A percentile compares a stretch with the other conserved stretches of the same genome.
These are phyloP conservation scores for Fusarium sp. DNA, from an alignment of 2,329 filamentous ascomycete genomes.

Conservation along the genomic window DNA sequence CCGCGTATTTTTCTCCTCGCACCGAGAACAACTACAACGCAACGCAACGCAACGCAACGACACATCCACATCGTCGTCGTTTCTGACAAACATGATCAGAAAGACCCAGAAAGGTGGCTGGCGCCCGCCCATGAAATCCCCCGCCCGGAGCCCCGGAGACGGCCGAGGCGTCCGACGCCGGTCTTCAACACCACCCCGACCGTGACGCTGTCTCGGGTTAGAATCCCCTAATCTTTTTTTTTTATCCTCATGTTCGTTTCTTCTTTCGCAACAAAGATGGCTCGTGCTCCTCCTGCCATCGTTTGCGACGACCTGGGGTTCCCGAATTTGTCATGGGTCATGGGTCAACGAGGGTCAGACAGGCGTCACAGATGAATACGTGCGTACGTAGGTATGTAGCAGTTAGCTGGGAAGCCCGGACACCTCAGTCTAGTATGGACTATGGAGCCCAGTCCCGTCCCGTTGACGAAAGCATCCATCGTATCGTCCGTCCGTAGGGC, in stretches of 20 bases:
- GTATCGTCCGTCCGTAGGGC: neutral
- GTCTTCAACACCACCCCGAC: constrained; percentile 32
- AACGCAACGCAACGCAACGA: too few species aligned
- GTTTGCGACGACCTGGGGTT: neutral
- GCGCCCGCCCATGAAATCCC: neutral
- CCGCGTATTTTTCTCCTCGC: neutral
- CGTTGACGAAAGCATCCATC: neutral
- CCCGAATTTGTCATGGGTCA: constrained; percentile 6
- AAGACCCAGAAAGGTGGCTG: neutral
- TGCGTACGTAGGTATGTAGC: constrained; percentile 5
- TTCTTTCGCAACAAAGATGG: neutral
- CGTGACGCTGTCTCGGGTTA: constrained; percentile 40
- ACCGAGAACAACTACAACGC: too few species aligned
- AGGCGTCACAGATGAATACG: constrained; percentile 20
- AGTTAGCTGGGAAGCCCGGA: neutral
- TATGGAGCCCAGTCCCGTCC: neutral
- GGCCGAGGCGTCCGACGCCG: constrained; percentile 37
- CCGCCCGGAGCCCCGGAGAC: constrained; percentile 36
- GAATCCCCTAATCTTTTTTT: constrained; percentile 18
- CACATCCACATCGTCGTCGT: neutral
- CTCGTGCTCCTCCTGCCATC: constrained; percentile 3
- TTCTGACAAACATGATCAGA: neutral
- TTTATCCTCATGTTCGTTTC: neutral
- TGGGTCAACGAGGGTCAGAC: constrained; percentile 16
- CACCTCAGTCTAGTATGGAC: too few species aligned